These are phyloP conservation scores for Linnemannia elongata DNA, from an alignment of 192 early-diverging fungal species.

Conservation along the genomic window DNA sequence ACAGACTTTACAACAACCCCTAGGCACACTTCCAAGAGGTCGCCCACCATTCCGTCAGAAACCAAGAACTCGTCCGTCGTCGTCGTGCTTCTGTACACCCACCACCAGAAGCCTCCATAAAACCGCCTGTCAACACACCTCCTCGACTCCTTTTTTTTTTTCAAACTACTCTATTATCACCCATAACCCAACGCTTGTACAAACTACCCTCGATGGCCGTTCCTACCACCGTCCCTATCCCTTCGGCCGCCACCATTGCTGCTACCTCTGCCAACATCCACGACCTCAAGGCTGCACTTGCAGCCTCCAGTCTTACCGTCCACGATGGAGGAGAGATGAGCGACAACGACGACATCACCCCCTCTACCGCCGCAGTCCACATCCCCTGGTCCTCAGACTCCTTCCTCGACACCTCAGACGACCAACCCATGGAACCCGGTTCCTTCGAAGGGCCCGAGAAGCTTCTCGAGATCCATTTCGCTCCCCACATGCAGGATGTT, in stretches of 20 bases:
- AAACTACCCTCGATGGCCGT: constrained; percentile 47
- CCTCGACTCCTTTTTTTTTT: constrained; percentile 12
- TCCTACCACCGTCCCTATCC: constrained; percentile 41
- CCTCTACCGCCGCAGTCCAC: constrained; percentile 10
- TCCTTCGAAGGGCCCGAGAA: constrained; percentile 98
- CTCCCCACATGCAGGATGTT: constrained; percentile 56
- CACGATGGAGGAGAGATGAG: not conserved
- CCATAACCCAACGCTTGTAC: not conserved
- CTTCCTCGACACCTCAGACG: constrained; percentile 40
- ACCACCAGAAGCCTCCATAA: constrained; percentile 52
- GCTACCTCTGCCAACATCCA: constrained; percentile 7
- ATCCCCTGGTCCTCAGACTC: constrained; percentile 37
- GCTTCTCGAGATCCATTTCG: constrained; percentile 97
- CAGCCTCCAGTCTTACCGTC: not conserved
- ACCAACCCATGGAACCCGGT: constrained; percentile 48
- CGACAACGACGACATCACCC: constrained; percentile 3
- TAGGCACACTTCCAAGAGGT: constrained; percentile 38
- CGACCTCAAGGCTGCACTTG: constrained; percentile 49
- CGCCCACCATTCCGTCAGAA: constrained; percentile 60
- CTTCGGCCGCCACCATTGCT: not conserved
- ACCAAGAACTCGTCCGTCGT: constrained; percentile 43
- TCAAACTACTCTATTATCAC: not conserved
- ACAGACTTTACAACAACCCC: constrained; percentile 11
- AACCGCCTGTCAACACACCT: constrained; percentile 37
- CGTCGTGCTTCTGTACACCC: constrained; percentile 45